Percentiles rank a stretch among this genome's conserved stretches.
Conservation (phyloP, 148 eudicot species). For the Heliosperma pusillum region DNA sequence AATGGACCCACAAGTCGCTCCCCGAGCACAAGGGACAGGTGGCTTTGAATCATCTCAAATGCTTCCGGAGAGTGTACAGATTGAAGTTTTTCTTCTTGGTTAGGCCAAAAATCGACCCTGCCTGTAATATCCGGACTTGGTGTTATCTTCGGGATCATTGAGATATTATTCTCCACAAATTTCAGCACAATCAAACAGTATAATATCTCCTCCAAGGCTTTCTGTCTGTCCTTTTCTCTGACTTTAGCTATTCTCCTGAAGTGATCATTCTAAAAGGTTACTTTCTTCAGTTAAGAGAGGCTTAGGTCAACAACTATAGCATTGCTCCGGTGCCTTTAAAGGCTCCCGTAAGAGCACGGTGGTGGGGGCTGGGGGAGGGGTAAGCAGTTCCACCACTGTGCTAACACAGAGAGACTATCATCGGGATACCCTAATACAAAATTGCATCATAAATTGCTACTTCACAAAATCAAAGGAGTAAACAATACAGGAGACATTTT, state of each 20-base stretch:
- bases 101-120: conserved; percentile 87
- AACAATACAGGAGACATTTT: no score
- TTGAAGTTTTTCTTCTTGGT: conserved; percentile 78
- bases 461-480: no score
- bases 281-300: background rate
- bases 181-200: conserved; percentile 79
- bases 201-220: conserved; percentile 71
- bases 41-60: conserved; percentile 83
- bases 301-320: background rate
- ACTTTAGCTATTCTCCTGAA: conserved; percentile 97
- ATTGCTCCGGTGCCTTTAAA: background rate
- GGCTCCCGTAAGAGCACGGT: background rate
- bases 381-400: no score
- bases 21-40: conserved; percentile 70
- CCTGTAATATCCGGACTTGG: conserved; percentile 56
- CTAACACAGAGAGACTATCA: no score
- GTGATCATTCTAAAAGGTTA: conserved; percentile 1
- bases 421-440: background rate
- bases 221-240: conserved; percentile 73
- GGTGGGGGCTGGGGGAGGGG: no score
- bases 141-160: conserved; percentile 69
- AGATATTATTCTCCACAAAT: conserved; percentile 59
- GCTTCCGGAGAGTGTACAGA: conserved; percentile 88
- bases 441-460: background rate
- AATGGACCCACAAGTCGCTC: conserved; percentile 71